Evolutionary conservation across 75 land plant species (phyloP).

Genomic region (Cryptomeria japonica): DNA sequence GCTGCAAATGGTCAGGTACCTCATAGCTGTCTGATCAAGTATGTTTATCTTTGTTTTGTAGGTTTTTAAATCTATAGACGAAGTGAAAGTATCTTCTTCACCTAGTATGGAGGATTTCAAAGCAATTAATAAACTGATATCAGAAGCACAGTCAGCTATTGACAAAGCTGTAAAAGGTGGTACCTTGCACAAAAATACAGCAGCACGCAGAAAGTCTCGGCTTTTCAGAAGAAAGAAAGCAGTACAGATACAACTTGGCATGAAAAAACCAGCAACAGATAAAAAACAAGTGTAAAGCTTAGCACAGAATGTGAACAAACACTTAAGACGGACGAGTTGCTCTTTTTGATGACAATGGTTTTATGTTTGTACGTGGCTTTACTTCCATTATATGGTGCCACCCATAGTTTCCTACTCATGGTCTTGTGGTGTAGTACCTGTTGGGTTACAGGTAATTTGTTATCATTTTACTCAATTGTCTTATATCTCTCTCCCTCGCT

Average conservation of each 20-base stretch:
- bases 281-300: neutral
- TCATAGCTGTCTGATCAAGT: neutral
- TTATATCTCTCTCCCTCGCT: no score
- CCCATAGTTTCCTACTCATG: no score
- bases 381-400: neutral
- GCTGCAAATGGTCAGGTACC: neutral
- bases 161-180: conserved; percentile 50
- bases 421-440: no score
- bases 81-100: conserved; percentile 28
- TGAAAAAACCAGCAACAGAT: conserved; percentile 23
- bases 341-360: neutral
- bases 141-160: conserved; percentile 46
- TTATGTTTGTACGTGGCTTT: neutral
- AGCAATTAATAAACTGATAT: conserved; percentile 37
- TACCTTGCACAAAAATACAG: conserved; percentile 43
- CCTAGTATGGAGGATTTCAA: conserved; percentile 30
- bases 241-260: conserved; percentile 35
- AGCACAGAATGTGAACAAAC: neutral
- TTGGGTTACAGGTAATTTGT: no score
- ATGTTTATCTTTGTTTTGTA: conserved; percentile 5
- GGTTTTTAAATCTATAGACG: conserved; percentile 43
- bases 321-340: neutral
- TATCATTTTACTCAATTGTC: no score
- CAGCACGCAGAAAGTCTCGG: conserved; percentile 42
- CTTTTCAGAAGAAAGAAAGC: conserved; percentile 36